phyloP scores from a whole-genome alignment of 2,329 filamentous ascomycete genomes.

The Pestalotiopsis sp. region DNA sequence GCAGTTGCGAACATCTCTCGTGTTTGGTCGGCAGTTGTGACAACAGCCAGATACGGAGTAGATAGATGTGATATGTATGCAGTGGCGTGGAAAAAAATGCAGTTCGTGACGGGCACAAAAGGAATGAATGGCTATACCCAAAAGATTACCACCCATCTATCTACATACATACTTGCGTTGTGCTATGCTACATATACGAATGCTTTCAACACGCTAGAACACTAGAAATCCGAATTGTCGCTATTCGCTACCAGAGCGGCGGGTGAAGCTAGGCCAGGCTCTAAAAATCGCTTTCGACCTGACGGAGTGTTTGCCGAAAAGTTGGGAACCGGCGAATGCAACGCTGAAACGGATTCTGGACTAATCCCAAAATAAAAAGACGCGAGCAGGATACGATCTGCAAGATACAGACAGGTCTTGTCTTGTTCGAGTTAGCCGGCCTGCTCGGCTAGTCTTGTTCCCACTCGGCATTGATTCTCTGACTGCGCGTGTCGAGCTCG shows the following conservation, averaged over 20 bases:
- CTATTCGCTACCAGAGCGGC: constrained; percentile 12
- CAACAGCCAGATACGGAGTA: neutral
- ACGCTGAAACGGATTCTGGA: constrained; percentile 4
- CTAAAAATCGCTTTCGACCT: constrained; percentile 6
- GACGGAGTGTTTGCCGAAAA: constrained; percentile 12
- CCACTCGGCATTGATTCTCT: neutral
- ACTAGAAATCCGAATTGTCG: neutral
- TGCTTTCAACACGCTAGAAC: neutral
- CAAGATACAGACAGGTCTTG: neutral
- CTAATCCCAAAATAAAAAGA: constrained; percentile 13
- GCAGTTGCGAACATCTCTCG: neutral
- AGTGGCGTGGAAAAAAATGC: too few species aligned
- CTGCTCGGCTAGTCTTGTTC: neutral
- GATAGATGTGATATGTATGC: too few species aligned
- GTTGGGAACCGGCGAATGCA: neutral
- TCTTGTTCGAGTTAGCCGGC: neutral
- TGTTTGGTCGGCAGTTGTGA: neutral
- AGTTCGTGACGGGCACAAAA: too few species aligned
- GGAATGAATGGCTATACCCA: too few species aligned
- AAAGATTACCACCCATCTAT: neutral
- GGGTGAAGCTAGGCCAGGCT: constrained; percentile 10
- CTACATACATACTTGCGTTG: neutral
- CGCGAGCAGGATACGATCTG: constrained; percentile 1
- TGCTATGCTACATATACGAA: neutral
- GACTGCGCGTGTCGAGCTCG: constrained; percentile 4